Evolutionary conservation across 768 basidiomycete genomes (phyloP), one percentile per base, ranked within the genome.

Genomic region (Tubosaeta sp.): DNA sequence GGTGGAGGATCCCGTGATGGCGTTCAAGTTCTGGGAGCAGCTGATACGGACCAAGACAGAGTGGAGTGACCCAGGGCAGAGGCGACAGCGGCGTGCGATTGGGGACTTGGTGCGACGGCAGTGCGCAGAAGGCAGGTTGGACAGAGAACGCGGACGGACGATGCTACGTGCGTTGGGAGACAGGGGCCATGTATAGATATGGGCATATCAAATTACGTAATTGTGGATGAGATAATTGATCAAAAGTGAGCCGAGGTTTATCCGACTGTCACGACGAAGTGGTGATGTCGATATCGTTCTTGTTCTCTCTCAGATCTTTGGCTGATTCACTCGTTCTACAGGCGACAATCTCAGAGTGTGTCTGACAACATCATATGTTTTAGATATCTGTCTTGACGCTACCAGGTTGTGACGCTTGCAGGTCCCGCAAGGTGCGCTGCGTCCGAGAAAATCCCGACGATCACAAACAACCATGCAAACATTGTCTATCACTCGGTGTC

Each of bases 301-400:
- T 60, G 53, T 52, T 51, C 46, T 54, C 50, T 47, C 46, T 48
- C 37, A 35, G 53, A 63, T 75, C 71, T 51, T 56, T 69, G 64
- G 58, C 69, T 70, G 63, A 65, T 58, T 63, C 62, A 62, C 59
- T 61, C 55, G 50, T 67, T 68, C 59, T 56, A 54, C 63, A 90
- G 88, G 83, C 83, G 88, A 62, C 89, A 91, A 75, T 88, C 87
- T 50, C 89, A 91, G 70, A 91, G 88, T 88, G 61, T 54, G 85
- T 65, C 31, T 45, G 39, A 47, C 54, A 0, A n/a, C 58, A 54
- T 60, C 53, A 50, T 54, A 52, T 76, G 55, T 52, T 57, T 49
- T 37, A 22, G 22, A 22, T 22, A 38, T 49, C 55, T 54, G 54
- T 32, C 54, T 69, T 55, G 62, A 62, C 43, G 34, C 52, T 42